Evolutionary conservation across 2,329 filamentous ascomycete genomes (phyloP).

Genomic region (Phyllosticta ampelicida): DNA sequence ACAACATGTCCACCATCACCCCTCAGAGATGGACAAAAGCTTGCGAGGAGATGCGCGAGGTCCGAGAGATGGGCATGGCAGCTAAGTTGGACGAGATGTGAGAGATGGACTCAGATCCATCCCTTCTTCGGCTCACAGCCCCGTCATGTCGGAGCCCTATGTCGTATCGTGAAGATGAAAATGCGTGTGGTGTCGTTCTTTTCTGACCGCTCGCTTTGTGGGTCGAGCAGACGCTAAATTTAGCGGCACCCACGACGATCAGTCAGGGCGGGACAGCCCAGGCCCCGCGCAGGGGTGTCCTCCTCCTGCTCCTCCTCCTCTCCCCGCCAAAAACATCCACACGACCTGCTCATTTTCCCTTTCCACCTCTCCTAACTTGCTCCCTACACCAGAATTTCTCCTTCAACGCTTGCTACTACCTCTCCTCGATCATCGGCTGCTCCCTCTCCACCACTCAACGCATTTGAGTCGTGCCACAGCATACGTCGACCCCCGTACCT

Average conservation of each 20-base stretch:
- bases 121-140: too few species aligned
- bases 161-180: not conserved
- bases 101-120: too few species aligned
- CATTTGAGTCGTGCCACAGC: not conserved
- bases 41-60: too few species aligned
- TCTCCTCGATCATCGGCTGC: not conserved
- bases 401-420: not conserved
- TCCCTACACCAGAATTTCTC: not conserved
- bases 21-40: too few species aligned
- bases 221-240: constrained; percentile 3
- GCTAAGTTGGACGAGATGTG: too few species aligned
- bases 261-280: constrained; percentile 1
- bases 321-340: constrained; percentile 1
- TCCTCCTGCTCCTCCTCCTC: too few species aligned
- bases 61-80: too few species aligned
- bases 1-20: too few species aligned
- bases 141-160: too few species aligned
- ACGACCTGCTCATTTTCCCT: not conserved
- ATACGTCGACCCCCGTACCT: not conserved
- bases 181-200: not conserved
- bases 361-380: not conserved
- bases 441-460: not conserved
- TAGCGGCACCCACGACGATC: not conserved
- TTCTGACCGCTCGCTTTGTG: not conserved
- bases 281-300: not conserved